Evolutionary conservation across 1,284 basidiomycete species (phyloP).

Genomic region (Marasmius fiardii): DNA sequence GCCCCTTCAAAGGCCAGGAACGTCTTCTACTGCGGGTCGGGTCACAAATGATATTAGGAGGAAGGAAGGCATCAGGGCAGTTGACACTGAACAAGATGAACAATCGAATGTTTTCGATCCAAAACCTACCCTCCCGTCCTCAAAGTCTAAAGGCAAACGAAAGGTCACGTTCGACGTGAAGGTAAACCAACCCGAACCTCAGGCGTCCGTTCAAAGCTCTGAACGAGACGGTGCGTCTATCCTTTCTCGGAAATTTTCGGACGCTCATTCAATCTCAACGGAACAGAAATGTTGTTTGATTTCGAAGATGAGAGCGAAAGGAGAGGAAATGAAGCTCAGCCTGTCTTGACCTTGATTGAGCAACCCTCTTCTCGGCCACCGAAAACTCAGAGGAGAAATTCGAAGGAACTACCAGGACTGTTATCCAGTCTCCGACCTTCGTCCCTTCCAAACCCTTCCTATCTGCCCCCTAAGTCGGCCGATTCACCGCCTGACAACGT

Average conservation of each 20-base stretch:
- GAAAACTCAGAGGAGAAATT: constrained; percentile 28
- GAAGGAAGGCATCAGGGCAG: constrained; percentile 11
- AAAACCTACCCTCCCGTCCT: constrained; percentile 17
- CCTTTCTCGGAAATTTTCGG: constrained; percentile 17
- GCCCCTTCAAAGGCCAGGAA: not conserved
- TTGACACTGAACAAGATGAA: constrained; percentile 18
- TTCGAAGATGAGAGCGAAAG: constrained; percentile 47
- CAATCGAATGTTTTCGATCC: constrained; percentile 17
- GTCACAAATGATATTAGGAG: constrained; percentile 1
- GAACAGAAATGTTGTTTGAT: constrained; percentile 64
- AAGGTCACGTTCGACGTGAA: constrained; percentile 74
- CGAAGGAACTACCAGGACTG: constrained; percentile 47
- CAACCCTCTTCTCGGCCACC: constrained; percentile 28
- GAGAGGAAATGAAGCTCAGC: constrained; percentile 16
- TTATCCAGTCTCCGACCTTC: constrained; percentile 60
- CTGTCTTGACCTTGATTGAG: constrained; percentile 44
- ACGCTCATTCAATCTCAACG: constrained; percentile 12
- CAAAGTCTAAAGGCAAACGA: constrained; percentile 48
- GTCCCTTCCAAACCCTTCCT: constrained; percentile 62
- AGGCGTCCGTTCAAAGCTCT: not conserved
- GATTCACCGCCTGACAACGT: not conserved
- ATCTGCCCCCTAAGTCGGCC: constrained; percentile 21
- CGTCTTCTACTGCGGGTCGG: not conserved
- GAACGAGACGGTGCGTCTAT: constrained; percentile 32
- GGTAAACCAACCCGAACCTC: constrained; percentile 32